Base-by-base conservation (phyloP, 1,139 yeast genomes). In the Candida buenavistaensis region DNA sequence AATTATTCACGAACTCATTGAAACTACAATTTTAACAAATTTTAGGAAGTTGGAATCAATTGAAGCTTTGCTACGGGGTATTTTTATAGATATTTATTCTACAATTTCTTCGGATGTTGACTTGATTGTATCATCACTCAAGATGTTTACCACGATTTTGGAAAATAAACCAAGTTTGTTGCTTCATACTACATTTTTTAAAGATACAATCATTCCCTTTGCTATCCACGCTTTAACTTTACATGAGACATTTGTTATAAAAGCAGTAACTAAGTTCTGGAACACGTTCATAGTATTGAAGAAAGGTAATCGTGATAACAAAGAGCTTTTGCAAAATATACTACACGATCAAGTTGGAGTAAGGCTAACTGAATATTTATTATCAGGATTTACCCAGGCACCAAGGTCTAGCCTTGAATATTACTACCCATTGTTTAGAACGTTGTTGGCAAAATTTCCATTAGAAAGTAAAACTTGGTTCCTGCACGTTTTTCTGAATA, bases 221-320 rank as follows among this genome's bases (percentile, higher is more conserved):
- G 61, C 66, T 23, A 52, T 82, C 3, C 55, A 63, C 5, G 67
- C 76, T 10, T 59, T 86, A 27, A 50, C 59, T 6, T 70, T 80
- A 0, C 71, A 72, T 33, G 96, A 87, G 53, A 69, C 82, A 35
- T 79, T 82, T 47, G 75, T 86, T 2, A 59, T 87, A 28, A 76
- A 78, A 41, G 68, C 88, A 0, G 68, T 78, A 0, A 67, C 77
- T 36, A 72, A 74, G 43, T 86, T 87, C 48, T 87, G 95, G 95
- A 64, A 66, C 3, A 65, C 68, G 20, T 54, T 83, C 9, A 50
- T 85, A 2, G 60, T 69, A 19, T 62, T 81, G 46, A 75, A 75
- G 46, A 68, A 67, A 42, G 86, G 86, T 3, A 59, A 64, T 3
- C 56, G 62, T 16, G 60, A 63, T 13, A 86, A 81, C n/a, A n/a